Conservation (phyloP, 345 rosid genomes). For the Carallia brachiata region DNA sequence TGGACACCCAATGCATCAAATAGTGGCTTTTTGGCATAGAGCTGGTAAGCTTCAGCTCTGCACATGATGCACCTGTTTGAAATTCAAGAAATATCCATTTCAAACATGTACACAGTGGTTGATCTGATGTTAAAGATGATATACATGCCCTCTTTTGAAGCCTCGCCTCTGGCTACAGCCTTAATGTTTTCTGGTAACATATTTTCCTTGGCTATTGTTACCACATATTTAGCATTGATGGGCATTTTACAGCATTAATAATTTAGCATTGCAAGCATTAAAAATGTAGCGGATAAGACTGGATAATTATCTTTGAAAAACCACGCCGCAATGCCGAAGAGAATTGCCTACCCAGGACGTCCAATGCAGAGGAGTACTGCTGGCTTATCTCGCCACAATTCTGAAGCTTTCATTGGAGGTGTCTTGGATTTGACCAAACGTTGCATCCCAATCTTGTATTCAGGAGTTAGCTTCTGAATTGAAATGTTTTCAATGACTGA, state of each 20-base stretch:
- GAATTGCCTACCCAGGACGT: slow-evolving; percentile 51
- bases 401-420: slow-evolving; percentile 65
- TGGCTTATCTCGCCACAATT: slow-evolving; percentile 56
- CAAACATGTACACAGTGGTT: background rate
- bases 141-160: background rate
- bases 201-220: background rate
- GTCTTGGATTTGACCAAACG: slow-evolving; percentile 47
- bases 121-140: background rate
- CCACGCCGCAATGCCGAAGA: slow-evolving; percentile 3
- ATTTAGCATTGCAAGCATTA: background rate
- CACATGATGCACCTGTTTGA: slow-evolving; percentile 68
- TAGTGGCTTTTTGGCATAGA: slow-evolving; percentile 53
- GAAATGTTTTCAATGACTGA: slow-evolving; percentile 48
- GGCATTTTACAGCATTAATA: background rate
- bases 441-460: slow-evolving; percentile 54
- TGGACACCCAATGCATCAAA: slow-evolving; percentile 63
- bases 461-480: slow-evolving; percentile 50
- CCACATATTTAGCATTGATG: background rate
- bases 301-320: background rate
- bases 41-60: slow-evolving; percentile 72
- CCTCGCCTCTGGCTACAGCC: background rate
- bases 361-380: slow-evolving; percentile 59
- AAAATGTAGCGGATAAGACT: background rate
- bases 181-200: background rate
- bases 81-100: slow-evolving; percentile 12